A percentile compares a stretch with the other conserved stretches of the same genome.
phyloP scores from a whole-genome alignment of 805 yeast species.

The Hanseniaspora lachancei region DNA sequence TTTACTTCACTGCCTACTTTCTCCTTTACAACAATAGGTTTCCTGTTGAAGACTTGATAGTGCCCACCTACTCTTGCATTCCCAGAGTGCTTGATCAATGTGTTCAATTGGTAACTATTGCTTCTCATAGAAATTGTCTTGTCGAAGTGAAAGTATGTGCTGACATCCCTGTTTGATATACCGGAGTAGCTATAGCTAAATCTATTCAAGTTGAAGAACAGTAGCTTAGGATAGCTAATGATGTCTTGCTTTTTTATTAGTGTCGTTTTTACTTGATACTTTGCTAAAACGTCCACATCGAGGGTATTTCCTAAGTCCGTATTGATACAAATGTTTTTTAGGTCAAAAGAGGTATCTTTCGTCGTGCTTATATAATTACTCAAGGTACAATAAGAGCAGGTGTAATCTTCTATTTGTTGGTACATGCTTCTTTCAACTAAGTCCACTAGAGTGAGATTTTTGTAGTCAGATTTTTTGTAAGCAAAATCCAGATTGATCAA shows the following conservation, averaged over 20 bases:
- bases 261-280: conserved; percentile 36
- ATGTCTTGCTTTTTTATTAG: conserved; percentile 55
- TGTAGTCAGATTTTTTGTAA: neutral
- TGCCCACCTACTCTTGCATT: conserved; percentile 72
- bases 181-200: conserved; percentile 53
- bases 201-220: conserved; percentile 75
- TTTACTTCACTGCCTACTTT: conserved; percentile 12
- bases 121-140: conserved; percentile 43
- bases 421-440: neutral
- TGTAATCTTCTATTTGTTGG: conserved; percentile 1
- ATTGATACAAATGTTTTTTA: neutral
- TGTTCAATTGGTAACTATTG: conserved; percentile 41
- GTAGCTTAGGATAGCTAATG: conserved; percentile 52
- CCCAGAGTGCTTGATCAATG: conserved; percentile 77
- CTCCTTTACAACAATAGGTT: conserved; percentile 40
- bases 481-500: neutral
- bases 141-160: conserved; percentile 56
- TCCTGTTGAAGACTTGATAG: conserved; percentile 74
- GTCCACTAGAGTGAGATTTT: neutral
- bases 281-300: conserved; percentile 21
- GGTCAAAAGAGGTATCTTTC: neutral
- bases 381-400: conserved; percentile 4
- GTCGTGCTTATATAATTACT: neutral
- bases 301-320: neutral
- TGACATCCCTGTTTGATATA: conserved; percentile 53